Conservation (phyloP, 2,329 filamentous ascomycete genomes). For the Trichoderma gracile region DNA sequence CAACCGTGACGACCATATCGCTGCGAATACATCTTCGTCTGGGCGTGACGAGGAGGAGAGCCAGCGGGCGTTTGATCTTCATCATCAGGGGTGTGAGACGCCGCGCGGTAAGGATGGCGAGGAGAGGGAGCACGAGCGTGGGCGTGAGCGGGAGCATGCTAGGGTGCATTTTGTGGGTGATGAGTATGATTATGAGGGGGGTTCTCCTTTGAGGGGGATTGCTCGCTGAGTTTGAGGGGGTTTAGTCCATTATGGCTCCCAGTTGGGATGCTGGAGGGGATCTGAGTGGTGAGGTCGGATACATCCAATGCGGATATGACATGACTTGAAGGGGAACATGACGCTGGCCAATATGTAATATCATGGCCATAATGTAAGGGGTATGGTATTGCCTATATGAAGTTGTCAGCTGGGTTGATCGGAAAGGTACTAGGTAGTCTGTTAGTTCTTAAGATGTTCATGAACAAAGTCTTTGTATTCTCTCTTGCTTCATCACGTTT, state of each 20-base stretch:
- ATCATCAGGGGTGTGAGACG: neutral
- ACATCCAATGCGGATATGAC: neutral
- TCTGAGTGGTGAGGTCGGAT: neutral
- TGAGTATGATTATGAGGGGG: neutral
- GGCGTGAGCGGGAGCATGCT: neutral
- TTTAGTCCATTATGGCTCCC: neutral
- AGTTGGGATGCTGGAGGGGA: too few species aligned
- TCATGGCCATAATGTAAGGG: neutral
- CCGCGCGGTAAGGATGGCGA: conserved; percentile 33
- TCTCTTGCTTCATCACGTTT: neutral
- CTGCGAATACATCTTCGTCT: neutral
- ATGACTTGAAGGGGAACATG: neutral
- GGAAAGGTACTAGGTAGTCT: neutral
- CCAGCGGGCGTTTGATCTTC: conserved; percentile 21
- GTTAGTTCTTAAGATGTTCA: neutral
- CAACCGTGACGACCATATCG: neutral
- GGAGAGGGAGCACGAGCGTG: neutral
- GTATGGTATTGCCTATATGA: neutral
- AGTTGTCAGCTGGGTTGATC: neutral
- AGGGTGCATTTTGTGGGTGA: conserved; percentile 33
- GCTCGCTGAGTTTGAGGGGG: neutral
- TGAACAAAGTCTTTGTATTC: neutral
- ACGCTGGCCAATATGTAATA: neutral
- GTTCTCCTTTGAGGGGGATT: conserved; percentile 3
- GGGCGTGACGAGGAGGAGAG: conserved; percentile 21